Base-by-base conservation (phyloP, 495 filamentous ascomycete species). In the Podospora pseudocomata region DNA sequence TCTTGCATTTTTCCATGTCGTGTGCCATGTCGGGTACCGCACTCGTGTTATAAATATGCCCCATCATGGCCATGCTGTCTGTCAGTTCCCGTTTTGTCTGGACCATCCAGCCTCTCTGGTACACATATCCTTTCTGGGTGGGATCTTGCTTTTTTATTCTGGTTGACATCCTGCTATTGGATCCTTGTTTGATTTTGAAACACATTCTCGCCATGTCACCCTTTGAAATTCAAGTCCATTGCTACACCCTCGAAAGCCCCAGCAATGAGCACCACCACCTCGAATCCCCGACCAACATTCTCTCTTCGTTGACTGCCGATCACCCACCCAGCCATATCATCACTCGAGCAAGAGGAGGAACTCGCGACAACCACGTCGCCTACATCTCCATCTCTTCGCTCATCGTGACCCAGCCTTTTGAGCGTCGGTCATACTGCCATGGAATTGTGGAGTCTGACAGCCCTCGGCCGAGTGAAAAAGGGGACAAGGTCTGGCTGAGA, bases 351-450 rank as follows among this genome's bases (percentile, higher is more conserved):
- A 62, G 56, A 5, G 68, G 72, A 19, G 74, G 75, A 2, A 20
- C 64, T 9, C 63, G 63, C 3, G 66, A 77, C 15, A 78, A 80
- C 61, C 65, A 72, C 23, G 74, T 79, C 23, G 67, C 68, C 23
- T 78, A 65, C 61, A 57, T 74, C 26, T 39, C 61, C 7, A 59
- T 23, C 56, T 18, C 6, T 9, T 59, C 6, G 56, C 13, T 49
- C 39, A 13, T 0, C 7, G 9, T 49, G 13, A 13, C 39, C 9
- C 7, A 49, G 6, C 30, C 30, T 1, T 49, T 11, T 18, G 9
- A 49, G 39, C 39, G 39, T 13, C 39, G 15, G 9, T 49, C 39
- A 49, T 49, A 49, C 39, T 49, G 39, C 39, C 71, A 74, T 54
- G 72, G 67, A 13, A 28, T 69, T 5, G 59, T 74, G 11, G 44